Percentiles rank a stretch among this genome's conserved stretches.
Conservation (phyloP, 2,329 filamentous ascomycete genomes). For the Colletotrichum eremochloae region DNA sequence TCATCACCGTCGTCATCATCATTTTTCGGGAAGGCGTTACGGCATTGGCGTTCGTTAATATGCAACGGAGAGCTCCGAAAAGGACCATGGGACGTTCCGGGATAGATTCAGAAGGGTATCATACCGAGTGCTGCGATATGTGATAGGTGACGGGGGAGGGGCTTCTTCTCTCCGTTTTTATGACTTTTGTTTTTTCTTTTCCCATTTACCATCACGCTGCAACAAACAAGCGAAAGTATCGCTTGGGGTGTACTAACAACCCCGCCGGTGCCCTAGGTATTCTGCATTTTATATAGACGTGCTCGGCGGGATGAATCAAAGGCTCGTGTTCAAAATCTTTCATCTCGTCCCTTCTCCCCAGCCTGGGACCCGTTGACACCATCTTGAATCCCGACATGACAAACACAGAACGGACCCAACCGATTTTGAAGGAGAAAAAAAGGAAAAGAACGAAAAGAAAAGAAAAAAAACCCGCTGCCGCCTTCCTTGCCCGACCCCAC, state of each 20-base stretch:
- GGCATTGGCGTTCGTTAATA: not conserved
- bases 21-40: not conserved
- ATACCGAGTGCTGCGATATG: conserved; percentile 8
- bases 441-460: too few species aligned
- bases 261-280: not conserved
- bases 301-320: not conserved
- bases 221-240: conserved; percentile 16
- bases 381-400: conserved; percentile 10
- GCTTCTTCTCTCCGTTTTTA: not conserved
- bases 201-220: not conserved
- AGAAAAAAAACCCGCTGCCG: too few species aligned
- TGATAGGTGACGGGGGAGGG: not conserved
- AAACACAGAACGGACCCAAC: not conserved
- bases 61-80: not conserved
- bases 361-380: not conserved
- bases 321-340: not conserved
- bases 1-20: not conserved
- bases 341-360: not conserved
- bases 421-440: not conserved
- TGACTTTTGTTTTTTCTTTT: not conserved
- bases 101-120: too few species aligned
- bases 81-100: not conserved
- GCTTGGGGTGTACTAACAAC: not conserved
- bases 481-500: too few species aligned
- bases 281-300: not conserved